Conservation (phyloP, 805 yeast species). For the Myxozyma udenii region DNA sequence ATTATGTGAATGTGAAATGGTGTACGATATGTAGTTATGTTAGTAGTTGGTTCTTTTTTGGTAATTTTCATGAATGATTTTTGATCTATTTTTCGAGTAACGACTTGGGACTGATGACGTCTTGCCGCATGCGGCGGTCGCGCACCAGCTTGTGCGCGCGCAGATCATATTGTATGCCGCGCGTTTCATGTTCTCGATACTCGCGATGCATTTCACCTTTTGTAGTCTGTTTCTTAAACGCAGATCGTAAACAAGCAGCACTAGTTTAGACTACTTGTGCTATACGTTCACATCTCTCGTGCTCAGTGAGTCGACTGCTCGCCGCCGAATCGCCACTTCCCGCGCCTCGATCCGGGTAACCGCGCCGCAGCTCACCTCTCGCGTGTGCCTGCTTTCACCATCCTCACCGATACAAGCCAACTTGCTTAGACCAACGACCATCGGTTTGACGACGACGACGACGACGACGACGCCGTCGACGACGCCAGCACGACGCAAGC, state of each 20-base stretch:
- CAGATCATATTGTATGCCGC: background rate
- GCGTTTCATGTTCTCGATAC: no score
- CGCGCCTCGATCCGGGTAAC: background rate
- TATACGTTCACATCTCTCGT: no score
- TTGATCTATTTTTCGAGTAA: background rate
- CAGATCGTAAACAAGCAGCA: no score
- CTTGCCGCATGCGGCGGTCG: background rate
- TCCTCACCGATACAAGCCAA: conserved; percentile 4
- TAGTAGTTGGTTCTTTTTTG: background rate
- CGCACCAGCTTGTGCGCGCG: background rate
- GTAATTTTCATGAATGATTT: background rate
- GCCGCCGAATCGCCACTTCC: background rate
- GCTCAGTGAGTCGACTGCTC: background rate
- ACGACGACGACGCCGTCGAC: no score
- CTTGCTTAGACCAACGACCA: no score
- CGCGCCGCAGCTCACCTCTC: background rate
- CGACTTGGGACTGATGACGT: background rate
- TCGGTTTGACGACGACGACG: no score
- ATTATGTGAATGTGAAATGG: no score
- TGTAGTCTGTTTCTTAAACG: no score
- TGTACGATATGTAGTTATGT: no score
- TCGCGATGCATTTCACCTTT: no score
- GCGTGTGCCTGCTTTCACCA: background rate
- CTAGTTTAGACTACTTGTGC: no score
- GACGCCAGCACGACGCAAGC: no score